phyloP scores from a whole-genome alignment of 306 rosid genomes.

The Cucurbita ficifolia region DNA sequence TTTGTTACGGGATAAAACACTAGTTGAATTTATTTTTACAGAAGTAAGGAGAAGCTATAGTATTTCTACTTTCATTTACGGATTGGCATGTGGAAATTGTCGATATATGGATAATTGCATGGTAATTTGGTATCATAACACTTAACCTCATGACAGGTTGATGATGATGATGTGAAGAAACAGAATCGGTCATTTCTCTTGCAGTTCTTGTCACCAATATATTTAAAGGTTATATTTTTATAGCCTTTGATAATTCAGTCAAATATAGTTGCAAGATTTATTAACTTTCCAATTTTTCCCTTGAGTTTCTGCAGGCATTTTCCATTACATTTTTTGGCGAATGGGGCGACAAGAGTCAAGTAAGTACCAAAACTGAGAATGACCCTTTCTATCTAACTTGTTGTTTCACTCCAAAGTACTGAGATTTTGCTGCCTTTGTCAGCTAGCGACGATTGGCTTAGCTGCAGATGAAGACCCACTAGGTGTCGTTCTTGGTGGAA shows the following conservation, averaged over 20 bases:
- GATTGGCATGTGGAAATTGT: background rate
- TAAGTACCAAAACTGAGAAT: slow-evolving; percentile 16
- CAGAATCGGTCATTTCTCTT: slow-evolving; percentile 38
- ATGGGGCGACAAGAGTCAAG: slow-evolving; percentile 99
- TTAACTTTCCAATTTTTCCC: slow-evolving; percentile 10
- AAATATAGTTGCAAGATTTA: background rate
- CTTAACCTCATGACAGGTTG: slow-evolving; percentile 28
- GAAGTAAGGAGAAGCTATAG: background rate
- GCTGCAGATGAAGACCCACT: slow-evolving; percentile 90
- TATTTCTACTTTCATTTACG: background rate
- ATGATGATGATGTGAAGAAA: slow-evolving; percentile 52
- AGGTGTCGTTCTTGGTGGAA: slow-evolving; percentile 95
- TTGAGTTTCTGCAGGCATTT: slow-evolving; percentile 51
- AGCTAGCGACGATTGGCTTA: slow-evolving; percentile 88
- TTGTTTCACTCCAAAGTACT: slow-evolving; percentile 7
- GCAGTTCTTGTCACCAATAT: slow-evolving; percentile 66
- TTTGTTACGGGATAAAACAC: background rate
- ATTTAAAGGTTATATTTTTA: slow-evolving; percentile 46
- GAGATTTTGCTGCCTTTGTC: slow-evolving; percentile 21
- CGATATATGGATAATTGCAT: background rate
- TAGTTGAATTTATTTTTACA: background rate
- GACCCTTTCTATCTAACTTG: background rate
- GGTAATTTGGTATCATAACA: background rate
- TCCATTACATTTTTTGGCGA: slow-evolving; percentile 93
- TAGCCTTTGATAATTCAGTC: background rate